phyloP scores from a whole-genome alignment of 2,329 filamentous ascomycete genomes.

The Emmonsiellopsis sp. region DNA sequence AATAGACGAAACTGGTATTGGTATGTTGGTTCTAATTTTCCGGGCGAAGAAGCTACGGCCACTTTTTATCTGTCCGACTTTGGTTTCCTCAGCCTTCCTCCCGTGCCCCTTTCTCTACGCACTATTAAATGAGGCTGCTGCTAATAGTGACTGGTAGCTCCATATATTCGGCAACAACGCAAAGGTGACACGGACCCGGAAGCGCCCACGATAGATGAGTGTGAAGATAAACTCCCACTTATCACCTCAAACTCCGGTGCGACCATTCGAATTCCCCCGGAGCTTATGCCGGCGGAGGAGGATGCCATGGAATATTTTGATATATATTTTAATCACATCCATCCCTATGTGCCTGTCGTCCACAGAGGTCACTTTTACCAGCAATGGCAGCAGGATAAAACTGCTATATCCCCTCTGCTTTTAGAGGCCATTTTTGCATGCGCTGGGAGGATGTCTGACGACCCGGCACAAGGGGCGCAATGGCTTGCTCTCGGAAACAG shows the following conservation, averaged over 20 bases:
- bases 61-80: neutral
- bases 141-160: slow-evolving; percentile 46
- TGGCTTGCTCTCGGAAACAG: slow-evolving; percentile 87
- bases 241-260: slow-evolving; percentile 60
- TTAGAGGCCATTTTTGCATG: slow-evolving; percentile 89
- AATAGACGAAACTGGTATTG: slow-evolving; percentile 78
- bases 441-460: slow-evolving; percentile 65
- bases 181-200: slow-evolving; percentile 43
- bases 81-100: neutral
- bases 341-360: slow-evolving; percentile 85
- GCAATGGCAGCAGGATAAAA: slow-evolving; percentile 76
- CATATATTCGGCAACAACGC: slow-evolving; percentile 66
- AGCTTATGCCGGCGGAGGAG: slow-evolving; percentile 84
- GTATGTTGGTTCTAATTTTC: slow-evolving; percentile 37
- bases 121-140: neutral
- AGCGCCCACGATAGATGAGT: slow-evolving; percentile 54
- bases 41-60: neutral
- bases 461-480: slow-evolving; percentile 74
- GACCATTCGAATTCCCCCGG: slow-evolving; percentile 79
- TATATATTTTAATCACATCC: slow-evolving; percentile 81
- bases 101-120: neutral
- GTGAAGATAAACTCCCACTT: slow-evolving; percentile 54
- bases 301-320: slow-evolving; percentile 78
- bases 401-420: slow-evolving; percentile 80
- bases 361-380: slow-evolving; percentile 76